Percentiles rank a stretch among this genome's conserved stretches.
Conservation (phyloP, 2,329 filamentous ascomycete species). For the Parastagonospora avenae region DNA sequence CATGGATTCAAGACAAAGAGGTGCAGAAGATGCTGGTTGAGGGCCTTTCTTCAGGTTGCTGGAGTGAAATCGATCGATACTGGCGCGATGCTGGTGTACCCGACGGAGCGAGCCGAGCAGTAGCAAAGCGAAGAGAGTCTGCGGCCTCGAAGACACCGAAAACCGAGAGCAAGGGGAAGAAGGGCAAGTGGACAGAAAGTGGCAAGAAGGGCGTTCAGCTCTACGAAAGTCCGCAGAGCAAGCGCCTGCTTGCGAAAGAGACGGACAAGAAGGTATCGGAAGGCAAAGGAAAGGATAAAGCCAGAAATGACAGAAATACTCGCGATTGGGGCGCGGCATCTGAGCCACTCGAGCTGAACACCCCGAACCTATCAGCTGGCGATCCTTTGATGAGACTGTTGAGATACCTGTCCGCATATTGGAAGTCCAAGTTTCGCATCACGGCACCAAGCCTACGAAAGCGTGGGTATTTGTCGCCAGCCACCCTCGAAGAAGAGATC, state of each 20-base stretch:
- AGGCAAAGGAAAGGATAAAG: slow-evolving; percentile 42
- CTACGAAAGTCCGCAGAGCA: slow-evolving; percentile 29
- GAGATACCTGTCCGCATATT: slow-evolving; percentile 78
- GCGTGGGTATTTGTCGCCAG: slow-evolving; percentile 81
- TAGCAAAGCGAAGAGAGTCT: slow-evolving; percentile 60
- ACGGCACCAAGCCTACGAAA: slow-evolving; percentile 85
- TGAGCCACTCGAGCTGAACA: slow-evolving; percentile 69
- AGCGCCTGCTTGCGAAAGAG: slow-evolving; percentile 12
- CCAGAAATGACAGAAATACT: slow-evolving; percentile 50
- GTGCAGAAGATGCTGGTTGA: slow-evolving; percentile 40
- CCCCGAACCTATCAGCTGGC: slow-evolving; percentile 77
- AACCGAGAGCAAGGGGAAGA: slow-evolving; percentile 42
- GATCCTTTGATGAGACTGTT: slow-evolving; percentile 81
- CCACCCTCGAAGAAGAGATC: slow-evolving; percentile 73
- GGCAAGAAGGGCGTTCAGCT: slow-evolving; percentile 47
- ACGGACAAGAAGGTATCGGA: slow-evolving; percentile 11
- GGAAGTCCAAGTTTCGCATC: slow-evolving; percentile 82
- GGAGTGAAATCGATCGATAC: slow-evolving; percentile 51
- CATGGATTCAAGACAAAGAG: slow-evolving; percentile 43
- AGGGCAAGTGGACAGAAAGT: slow-evolving; percentile 47
- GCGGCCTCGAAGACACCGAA: slow-evolving; percentile 68
- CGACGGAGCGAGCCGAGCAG: slow-evolving; percentile 77
- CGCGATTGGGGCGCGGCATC: slow-evolving; percentile 77
- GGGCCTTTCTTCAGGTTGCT: slow-evolving; percentile 36
- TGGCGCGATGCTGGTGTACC: slow-evolving; percentile 78